Conservation (phyloP, 1,284 basidiomycete genomes). For the Ustilago cynodontis region DNA sequence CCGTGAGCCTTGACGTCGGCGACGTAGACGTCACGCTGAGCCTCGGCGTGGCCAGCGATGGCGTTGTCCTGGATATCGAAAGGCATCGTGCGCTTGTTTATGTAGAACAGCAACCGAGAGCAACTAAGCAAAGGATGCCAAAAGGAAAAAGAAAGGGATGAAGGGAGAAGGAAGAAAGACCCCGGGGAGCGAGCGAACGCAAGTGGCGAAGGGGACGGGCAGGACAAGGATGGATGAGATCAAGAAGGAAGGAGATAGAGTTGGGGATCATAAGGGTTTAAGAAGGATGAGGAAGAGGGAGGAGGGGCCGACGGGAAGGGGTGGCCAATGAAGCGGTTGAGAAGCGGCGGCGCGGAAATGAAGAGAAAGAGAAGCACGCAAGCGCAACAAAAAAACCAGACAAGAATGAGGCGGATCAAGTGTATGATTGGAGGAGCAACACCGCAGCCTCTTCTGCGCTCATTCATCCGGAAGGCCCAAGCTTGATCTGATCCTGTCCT, state of each 20-base stretch:
- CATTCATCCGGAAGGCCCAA: background rate
- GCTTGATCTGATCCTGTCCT: background rate
- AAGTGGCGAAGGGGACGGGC: background rate
- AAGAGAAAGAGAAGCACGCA: slow-evolving; percentile 15
- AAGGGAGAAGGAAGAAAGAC: no score
- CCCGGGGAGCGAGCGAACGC: background rate
- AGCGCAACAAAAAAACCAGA: background rate
- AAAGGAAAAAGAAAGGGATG: background rate
- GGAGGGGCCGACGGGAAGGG: background rate
- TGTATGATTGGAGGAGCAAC: background rate
- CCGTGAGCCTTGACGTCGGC: slow-evolving; percentile 45
- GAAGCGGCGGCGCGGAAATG: slow-evolving; percentile 3
- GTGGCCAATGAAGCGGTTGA: no score
- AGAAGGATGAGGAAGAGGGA: slow-evolving; percentile 5
- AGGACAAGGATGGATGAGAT: background rate
- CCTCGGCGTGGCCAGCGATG: slow-evolving; percentile 49
- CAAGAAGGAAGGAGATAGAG: background rate
- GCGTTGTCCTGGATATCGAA: slow-evolving; percentile 50
- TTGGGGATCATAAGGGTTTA: background rate
- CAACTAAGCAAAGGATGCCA: background rate
- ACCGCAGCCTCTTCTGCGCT: background rate
- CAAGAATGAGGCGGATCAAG: background rate
- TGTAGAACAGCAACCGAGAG: background rate
- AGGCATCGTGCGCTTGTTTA: slow-evolving; percentile 29
- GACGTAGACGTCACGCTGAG: slow-evolving; percentile 35